Conservation (phyloP, 129 eudicot species). For the Escallonia herrerae region DNA sequence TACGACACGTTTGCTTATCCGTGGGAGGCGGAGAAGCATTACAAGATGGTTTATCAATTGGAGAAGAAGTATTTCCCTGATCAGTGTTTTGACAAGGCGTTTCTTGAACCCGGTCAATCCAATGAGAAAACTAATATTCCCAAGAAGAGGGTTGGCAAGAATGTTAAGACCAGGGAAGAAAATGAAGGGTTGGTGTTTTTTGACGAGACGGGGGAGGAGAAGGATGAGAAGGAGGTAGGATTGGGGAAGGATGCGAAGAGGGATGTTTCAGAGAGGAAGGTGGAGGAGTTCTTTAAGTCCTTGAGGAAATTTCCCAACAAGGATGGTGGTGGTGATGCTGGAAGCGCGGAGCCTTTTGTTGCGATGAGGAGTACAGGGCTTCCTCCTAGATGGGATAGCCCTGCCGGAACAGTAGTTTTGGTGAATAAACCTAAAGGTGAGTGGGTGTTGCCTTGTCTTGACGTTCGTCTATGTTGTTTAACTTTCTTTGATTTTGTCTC, state of each 20-base stretch:
- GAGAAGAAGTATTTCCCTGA: constrained; percentile 97
- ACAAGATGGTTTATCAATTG: constrained; percentile 97
- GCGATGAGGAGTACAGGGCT: constrained; percentile 79
- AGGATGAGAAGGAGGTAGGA: constrained; percentile 2
- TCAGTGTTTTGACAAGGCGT: constrained; percentile 94
- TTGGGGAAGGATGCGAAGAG: constrained; percentile 29
- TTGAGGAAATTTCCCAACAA: constrained; percentile 83
- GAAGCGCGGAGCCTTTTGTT: constrained; percentile 42
- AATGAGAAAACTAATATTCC: constrained; percentile 22
- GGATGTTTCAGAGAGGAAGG: constrained; percentile 87
- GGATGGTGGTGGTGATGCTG: constrained; percentile 26
- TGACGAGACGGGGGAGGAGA: constrained; percentile 35
- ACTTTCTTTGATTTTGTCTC: too few relatives aligned
- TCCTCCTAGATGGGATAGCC: constrained; percentile 85
- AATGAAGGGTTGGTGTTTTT: constrained; percentile 57
- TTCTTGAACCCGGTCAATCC: constrained; percentile 69
- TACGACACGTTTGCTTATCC: constrained; percentile 86
- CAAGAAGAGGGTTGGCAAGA: constrained; percentile 10
- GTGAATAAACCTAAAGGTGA: constrained; percentile 95
- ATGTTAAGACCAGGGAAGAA: constrained; percentile 15
- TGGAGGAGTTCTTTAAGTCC: constrained; percentile 91
- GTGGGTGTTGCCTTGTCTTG: not conserved
- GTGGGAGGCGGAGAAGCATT: constrained; percentile 98
- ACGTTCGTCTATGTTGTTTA: too few relatives aligned
- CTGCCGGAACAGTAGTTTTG: constrained; percentile 73